A percentile compares a stretch with the other conserved stretches of the same genome.
Conservation (phyloP, 306 rosid genomes). For the Mucuna pruriens region DNA sequence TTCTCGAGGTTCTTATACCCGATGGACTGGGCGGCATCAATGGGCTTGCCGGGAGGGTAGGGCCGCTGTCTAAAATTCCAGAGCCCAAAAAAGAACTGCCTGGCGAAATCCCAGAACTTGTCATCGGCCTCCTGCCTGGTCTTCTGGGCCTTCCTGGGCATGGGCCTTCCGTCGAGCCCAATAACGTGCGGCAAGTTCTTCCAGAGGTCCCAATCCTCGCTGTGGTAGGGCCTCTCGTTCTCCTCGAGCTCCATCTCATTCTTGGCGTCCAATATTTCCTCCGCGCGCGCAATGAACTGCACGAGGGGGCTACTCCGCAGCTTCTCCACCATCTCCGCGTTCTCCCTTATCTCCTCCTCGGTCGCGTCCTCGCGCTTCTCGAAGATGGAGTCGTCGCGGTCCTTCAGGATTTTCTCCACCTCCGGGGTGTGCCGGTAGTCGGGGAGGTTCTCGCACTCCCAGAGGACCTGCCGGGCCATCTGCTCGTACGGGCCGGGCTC, state of each 20-base stretch:
- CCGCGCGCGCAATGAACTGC: conserved; percentile 63
- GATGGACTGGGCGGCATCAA: conserved; percentile 86
- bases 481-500: conserved; percentile 58
- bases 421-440: conserved; percentile 76
- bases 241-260: conserved; percentile 68
- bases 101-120: conserved; percentile 89
- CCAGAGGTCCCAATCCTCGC: conserved; percentile 76
- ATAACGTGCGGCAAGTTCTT: conserved; percentile 62
- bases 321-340: conserved; percentile 50
- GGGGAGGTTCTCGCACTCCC: conserved; percentile 72
- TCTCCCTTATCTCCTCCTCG: conserved; percentile 57
- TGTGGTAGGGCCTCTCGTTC: conserved; percentile 64
- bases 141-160: conserved; percentile 79
- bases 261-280: conserved; percentile 57
- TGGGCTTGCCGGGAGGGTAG: conserved; percentile 84
- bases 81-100: conserved; percentile 81
- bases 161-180: conserved; percentile 87
- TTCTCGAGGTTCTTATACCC: conserved; percentile 86
- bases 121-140: conserved; percentile 49
- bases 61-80: conserved; percentile 92
- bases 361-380: conserved; percentile 55
- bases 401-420: conserved; percentile 65
- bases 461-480: conserved; percentile 65
- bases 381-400: conserved; percentile 46
- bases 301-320: conserved; percentile 60